Conservation (phyloP, 306 rosid genomes). For the Glycine latifolia region DNA sequence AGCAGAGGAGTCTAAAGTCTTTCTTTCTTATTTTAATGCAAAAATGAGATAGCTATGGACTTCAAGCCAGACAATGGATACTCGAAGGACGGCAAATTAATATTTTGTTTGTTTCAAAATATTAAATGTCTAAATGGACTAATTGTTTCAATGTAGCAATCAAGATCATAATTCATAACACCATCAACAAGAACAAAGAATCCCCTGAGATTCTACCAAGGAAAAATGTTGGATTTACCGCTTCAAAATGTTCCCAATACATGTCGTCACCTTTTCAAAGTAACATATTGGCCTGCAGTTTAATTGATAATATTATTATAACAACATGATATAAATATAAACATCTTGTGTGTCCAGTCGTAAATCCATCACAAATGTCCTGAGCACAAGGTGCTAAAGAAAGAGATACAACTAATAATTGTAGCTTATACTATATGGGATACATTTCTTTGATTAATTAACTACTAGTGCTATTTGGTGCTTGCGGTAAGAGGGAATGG, state of each 20-base stretch:
- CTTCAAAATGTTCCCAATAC: conserved; percentile 29
- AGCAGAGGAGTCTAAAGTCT: not conserved
- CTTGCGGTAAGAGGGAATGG: conserved; percentile 52
- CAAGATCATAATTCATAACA: conserved; percentile 1
- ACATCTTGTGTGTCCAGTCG: conserved; percentile 21
- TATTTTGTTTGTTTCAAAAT: not conserved
- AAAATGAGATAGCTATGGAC: not conserved
- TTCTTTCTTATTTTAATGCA: not conserved
- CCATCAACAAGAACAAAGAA: conserved; percentile 45
- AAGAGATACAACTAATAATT: not conserved
- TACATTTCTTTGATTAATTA: conserved; percentile 12
- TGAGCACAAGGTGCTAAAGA: conserved; percentile 19
- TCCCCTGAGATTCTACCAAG: conserved; percentile 22
- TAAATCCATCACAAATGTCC: conserved; percentile 16
- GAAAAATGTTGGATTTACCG: not conserved
- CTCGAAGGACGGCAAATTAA: conserved; percentile 48
- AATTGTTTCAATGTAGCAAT: not conserved
- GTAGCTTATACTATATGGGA: not conserved
- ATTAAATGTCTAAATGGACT: not conserved
- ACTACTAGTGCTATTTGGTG: conserved; percentile 24
- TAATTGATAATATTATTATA: not conserved
- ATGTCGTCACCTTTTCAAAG: not conserved
- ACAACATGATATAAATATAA: conserved; percentile 24
- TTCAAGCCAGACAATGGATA: not conserved
- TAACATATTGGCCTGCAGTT: conserved; percentile 38